Evolutionary conservation across 2,329 filamentous ascomycete genomes (phyloP).

Genomic region (Pseudogymnoascus sp.): DNA sequence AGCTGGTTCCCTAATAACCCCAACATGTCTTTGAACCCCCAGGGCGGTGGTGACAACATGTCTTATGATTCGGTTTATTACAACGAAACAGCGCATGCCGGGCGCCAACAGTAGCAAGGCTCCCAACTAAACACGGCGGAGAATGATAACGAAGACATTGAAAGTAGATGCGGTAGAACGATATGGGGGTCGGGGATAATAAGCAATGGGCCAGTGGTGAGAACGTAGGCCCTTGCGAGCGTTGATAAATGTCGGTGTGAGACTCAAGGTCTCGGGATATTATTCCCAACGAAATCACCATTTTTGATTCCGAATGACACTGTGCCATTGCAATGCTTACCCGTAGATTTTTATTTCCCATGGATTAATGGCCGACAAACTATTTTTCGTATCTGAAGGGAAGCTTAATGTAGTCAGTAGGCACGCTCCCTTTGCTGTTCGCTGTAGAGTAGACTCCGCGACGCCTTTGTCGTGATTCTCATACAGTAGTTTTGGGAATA

Average conservation of each 20-base stretch:
- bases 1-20: neutral
- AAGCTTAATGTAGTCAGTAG: neutral
- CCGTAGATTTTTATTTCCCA: neutral
- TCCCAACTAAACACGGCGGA: neutral
- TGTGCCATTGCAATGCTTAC: neutral
- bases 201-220: neutral
- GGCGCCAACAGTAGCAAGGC: conserved; percentile 6
- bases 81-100: neutral
- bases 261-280: neutral
- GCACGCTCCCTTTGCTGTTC: neutral
- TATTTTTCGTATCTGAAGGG: neutral
- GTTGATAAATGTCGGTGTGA: neutral
- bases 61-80: conserved; percentile 8
- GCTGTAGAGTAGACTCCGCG: neutral
- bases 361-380: neutral
- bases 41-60: neutral
- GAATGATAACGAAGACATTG: conserved; percentile 4
- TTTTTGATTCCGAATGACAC: neutral
- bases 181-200: neutral
- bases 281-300: conserved; percentile 7
- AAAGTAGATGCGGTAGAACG: neutral
- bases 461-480: neutral
- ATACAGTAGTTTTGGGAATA: neutral
- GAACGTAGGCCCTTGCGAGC: neutral
- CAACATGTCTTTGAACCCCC: neutral